Evolutionary conservation across 2,329 filamentous ascomycete species (phyloP), one percentile per base, ranked within the genome.

Genomic region (Phyllosticta paracitricarpa): DNA sequence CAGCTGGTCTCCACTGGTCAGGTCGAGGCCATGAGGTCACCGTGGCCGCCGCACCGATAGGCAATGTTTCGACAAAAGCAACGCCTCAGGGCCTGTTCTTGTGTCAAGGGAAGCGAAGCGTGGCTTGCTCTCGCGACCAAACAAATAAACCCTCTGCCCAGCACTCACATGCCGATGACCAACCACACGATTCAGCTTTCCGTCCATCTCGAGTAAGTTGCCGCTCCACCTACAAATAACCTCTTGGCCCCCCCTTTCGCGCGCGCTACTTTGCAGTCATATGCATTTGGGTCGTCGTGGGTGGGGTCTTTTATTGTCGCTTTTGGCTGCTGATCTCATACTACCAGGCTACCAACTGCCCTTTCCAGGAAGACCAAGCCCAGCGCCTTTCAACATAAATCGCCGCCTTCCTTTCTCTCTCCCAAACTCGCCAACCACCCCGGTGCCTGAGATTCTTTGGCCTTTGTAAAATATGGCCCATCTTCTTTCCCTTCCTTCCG

Each of bases 401-500:
- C 40, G 40, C n/a, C n/a, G 40, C n/a, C 14, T 48, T n/a, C 14
- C 40, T 48, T 48, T 48, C 40, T n/a, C 40, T 3, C n/a, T n/a
- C 40, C 17, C 2, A 3, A 2, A 9, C 17, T 40, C 33, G 3
- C 9, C 33, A 40, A 40, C 7, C 33, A 14, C 33, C 17, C 17
- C 7, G 10, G 6, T 33, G 33, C 3, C 33, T 40, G 33, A 40
- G 33, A 40, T 40, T 40, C 9, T 40, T 40, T 12, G 10, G 1
- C 14, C 40, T 48, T n/a, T 17, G 33, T 19, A 48, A 48, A 19
- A 48, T 33, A 62, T 59, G 57, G 56, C 61, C 1, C 53, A 56
- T 30, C 61, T 62, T 22, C 48, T 48, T 53, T 58, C 54, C 3
- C 65, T 74, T 6, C 73, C 74, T 9, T 65, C 70, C 0, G 73